Conservation (phyloP, 164 flowering plant genomes). For the Annona cherimola region DNA sequence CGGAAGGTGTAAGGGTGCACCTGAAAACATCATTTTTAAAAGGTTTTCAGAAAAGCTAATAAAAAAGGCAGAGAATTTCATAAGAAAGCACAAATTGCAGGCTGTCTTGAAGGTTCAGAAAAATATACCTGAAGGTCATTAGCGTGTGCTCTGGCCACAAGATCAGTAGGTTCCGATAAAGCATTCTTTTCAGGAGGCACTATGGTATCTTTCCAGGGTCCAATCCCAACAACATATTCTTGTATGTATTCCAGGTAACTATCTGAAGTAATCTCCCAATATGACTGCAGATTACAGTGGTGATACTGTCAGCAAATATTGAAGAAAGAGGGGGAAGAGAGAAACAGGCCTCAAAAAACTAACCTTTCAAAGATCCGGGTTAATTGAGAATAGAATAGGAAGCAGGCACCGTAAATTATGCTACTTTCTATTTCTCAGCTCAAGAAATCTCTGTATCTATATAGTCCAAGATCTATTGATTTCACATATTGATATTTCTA, state of each 20-base stretch:
- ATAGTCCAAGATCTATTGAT: no score
- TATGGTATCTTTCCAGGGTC: slow-evolving; percentile 92
- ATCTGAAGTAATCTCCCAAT: slow-evolving; percentile 84
- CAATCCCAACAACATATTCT: slow-evolving; percentile 87
- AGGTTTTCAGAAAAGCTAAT: not conserved
- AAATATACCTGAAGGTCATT: slow-evolving; percentile 64
- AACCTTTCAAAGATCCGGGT: no score
- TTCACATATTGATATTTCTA: no score
- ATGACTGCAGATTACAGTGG: slow-evolving; percentile 47
- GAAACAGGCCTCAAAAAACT: slow-evolving; percentile 1
- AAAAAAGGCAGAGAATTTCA: no score
- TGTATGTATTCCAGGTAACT: slow-evolving; percentile 68
- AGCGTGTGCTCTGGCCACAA: slow-evolving; percentile 86
- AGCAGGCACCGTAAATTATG: no score
- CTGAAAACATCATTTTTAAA: slow-evolving; percentile 31
- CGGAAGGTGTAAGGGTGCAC: slow-evolving; percentile 95
- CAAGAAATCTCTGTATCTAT: no score
- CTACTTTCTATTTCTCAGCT: no score
- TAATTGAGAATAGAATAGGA: no score
- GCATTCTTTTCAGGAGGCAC: slow-evolving; percentile 59
- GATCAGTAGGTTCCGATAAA: slow-evolving; percentile 65
- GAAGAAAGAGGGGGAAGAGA: no score
- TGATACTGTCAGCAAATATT: slow-evolving; percentile 6
- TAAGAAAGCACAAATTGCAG: not conserved
- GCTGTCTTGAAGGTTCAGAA: not conserved